Evolutionary conservation across 176 grass and related monocot species (phyloP), one percentile per base, ranked within the genome.

Genomic region (Hyparrhenia diplandra): DNA sequence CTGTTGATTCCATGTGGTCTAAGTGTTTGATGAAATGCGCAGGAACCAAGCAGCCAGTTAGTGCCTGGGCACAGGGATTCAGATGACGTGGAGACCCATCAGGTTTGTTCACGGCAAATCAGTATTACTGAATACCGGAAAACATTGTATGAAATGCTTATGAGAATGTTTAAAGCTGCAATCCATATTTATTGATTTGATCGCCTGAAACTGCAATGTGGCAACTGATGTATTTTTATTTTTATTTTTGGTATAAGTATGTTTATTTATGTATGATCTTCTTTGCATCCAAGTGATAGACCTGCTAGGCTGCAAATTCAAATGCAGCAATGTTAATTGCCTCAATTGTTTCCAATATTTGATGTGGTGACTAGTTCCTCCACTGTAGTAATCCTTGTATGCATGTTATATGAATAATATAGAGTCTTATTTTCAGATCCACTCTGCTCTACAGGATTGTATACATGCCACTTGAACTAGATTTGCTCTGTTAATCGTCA

Each of bases 11-110:
- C 1, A 41, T 80, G 30, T 25, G 6, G 14, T 47, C n/a, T n/a
- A 83, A 85, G 23, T 39, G 39, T 86, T 86, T 69, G 78, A 74
- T 82, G 74, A 69, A 86, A 73, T 83, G 75, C 0, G 12, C 74
- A 90, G 88, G 83, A 79, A 16, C 30, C 60, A 51, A 67, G 18
- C 37, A 60, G 30, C 51, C 73, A 74, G 49, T 40, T 74, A 23
- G 74, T 51, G 25, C 7, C 79, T 79, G 51, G 6, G 17, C 36
- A 68, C 20, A 40, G 4, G 74, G 60, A 74, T 5, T 37, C 69
- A 21, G 20, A 14, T 4, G 74, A 61, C 13, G 29, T 13, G 0
- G 14, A 78, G n/a, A 40, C 58, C 35, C 30, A 42, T 69, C 74
- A 86, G 83, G 88, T 90, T 54, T 77, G 72, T 65, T 64, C 59